Conservation (phyloP, 192 early-diverging fungal species). For the Linderina pennispora region DNA sequence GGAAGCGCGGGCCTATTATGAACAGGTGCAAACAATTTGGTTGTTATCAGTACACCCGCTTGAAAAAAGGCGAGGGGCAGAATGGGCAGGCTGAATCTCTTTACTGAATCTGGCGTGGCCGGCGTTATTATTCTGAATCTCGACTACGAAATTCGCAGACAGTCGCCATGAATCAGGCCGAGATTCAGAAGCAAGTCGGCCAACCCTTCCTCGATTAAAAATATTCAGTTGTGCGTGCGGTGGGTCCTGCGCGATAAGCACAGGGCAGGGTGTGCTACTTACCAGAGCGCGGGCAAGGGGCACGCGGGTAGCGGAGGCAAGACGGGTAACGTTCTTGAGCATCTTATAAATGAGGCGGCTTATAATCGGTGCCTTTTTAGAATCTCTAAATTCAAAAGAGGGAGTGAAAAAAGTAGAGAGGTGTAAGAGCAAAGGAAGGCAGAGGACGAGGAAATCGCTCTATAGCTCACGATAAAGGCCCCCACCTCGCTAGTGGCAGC, state of each 20-base stretch:
- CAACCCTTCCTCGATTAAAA: too few species aligned
- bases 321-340: slow-evolving; percentile 50
- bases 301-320: slow-evolving; percentile 39
- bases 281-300: slow-evolving; percentile 44
- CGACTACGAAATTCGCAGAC: too few species aligned
- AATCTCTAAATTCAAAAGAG: slow-evolving; percentile 11
- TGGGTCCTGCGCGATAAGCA: too few species aligned
- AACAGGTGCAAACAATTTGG: too few species aligned
- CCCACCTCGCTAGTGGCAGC: too few species aligned
- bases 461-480: neutral
- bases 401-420: slow-evolving; percentile 8
- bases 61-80: neutral
- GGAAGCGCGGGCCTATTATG: slow-evolving; percentile 41
- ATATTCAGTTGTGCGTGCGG: too few species aligned
- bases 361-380: slow-evolving; percentile 22
- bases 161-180: too few species aligned
- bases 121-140: too few species aligned
- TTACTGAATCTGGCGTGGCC: too few species aligned
- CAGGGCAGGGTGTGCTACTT: slow-evolving; percentile 13
- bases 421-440: slow-evolving; percentile 5
- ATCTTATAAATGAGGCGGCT: slow-evolving; percentile 37
- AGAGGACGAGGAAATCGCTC: slow-evolving; percentile 1
- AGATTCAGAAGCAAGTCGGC: too few species aligned
- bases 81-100: neutral
- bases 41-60: slow-evolving; percentile 3